Evolutionary conservation across 441 rosid genomes (phyloP).

Genomic region (Pelargonium myrrhifolium): DNA sequence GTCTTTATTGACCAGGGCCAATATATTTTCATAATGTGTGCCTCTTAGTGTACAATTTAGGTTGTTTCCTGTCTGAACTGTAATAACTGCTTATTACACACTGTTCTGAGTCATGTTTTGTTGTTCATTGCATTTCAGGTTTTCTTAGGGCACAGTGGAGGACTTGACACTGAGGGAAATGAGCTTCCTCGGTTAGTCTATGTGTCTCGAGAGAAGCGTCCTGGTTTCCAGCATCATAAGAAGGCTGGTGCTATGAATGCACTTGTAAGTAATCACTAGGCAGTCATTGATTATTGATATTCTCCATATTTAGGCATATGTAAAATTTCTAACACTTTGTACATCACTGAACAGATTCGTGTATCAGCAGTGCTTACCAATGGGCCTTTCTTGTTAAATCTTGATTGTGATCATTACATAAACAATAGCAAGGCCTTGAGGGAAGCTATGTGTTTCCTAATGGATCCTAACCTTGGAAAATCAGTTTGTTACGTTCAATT

Average conservation of each 20-base stretch:
- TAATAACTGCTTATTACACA: too few species aligned
- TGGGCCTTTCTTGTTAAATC: conserved; percentile 97
- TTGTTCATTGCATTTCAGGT: conserved; percentile 40
- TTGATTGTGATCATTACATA: conserved; percentile 98
- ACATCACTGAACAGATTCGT: conserved; percentile 50
- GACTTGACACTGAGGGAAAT: conserved; percentile 92
- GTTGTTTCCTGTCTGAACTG: too few species aligned
- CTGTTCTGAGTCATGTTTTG: too few species aligned
- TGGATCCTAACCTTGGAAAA: conserved; percentile 97
- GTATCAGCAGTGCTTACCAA: conserved; percentile 97
- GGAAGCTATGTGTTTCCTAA: conserved; percentile 96
- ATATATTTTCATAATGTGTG: too few species aligned
- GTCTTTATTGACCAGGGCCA: too few species aligned
- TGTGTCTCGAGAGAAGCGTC: too few species aligned
- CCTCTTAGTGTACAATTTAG: too few species aligned
- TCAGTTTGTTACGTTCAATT: conserved; percentile 93
- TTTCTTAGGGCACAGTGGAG: conserved; percentile 97
- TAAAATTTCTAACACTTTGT: too few species aligned
- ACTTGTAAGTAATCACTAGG: conserved; percentile 44
- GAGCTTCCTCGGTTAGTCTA: conserved; percentile 93
- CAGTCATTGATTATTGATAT: too few species aligned
- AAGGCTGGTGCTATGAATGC: conserved; percentile 99
- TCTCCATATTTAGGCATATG: too few species aligned
- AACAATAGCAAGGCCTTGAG: conserved; percentile 94
- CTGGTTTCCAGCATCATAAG: conserved; percentile 96